Conservation (phyloP, 2,329 filamentous ascomycete genomes). For the Sporothrix globosa region DNA sequence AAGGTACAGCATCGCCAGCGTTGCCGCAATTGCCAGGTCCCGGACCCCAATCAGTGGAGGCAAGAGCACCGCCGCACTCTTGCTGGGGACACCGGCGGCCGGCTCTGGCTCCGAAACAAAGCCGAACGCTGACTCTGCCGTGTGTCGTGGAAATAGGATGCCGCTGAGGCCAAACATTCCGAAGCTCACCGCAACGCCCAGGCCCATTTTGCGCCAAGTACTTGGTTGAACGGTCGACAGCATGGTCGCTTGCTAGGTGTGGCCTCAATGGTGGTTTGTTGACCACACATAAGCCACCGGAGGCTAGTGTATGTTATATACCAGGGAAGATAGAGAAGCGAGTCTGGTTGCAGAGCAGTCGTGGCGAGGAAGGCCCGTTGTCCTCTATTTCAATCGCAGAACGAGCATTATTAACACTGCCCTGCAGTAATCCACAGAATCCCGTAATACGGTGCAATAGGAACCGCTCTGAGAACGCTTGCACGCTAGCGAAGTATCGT, state of each 20-base stretch:
- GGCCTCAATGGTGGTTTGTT: too few species aligned
- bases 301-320: too few species aligned
- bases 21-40: constrained; percentile 35
- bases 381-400: neutral
- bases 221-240: neutral
- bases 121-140: constrained; percentile 23
- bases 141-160: constrained; percentile 23
- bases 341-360: too few species aligned
- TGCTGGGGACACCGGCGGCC: neutral
- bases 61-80: constrained; percentile 30
- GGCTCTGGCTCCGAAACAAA: neutral
- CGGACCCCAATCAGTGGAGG: constrained; percentile 36
- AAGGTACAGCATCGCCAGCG: constrained; percentile 33
- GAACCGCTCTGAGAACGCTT: neutral
- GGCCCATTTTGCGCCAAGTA: constrained; percentile 31
- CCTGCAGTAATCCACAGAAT: neutral
- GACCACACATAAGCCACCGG: too few species aligned
- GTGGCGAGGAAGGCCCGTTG: too few species aligned
- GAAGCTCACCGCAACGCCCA: constrained; percentile 30
- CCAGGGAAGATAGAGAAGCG: too few species aligned
- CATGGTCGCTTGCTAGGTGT: neutral
- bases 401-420: neutral
- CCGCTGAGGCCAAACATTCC: constrained; percentile 28
- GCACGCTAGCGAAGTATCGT: too few species aligned
- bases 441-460: constrained; percentile 3